Conservation (phyloP, 495 filamentous ascomycete species). For the Xylaria grammica region DNA sequence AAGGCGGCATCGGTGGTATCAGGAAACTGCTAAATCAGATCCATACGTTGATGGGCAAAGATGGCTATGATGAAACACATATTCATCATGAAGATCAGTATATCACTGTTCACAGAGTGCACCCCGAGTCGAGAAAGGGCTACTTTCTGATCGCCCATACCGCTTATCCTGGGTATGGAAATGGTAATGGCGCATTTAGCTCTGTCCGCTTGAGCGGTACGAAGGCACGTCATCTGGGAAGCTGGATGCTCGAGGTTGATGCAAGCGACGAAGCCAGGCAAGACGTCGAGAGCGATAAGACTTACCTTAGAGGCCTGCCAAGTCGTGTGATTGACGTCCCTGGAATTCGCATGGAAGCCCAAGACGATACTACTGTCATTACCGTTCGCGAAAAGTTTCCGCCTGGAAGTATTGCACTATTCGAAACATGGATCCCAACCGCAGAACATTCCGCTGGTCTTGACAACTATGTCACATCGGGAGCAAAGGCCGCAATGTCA, state of each 20-base stretch:
- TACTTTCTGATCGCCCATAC: slow-evolving; percentile 96
- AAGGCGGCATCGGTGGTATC: slow-evolving; percentile 83
- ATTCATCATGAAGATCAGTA: slow-evolving; percentile 96
- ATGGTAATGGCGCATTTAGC: slow-evolving; percentile 74
- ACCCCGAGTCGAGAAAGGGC: slow-evolving; percentile 87
- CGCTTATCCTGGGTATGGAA: slow-evolving; percentile 86
- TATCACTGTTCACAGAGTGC: slow-evolving; percentile 93
- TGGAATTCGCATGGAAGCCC: slow-evolving; percentile 69
- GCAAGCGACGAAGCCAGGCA: slow-evolving; percentile 66
- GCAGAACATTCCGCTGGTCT: slow-evolving; percentile 80
- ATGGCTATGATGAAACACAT: slow-evolving; percentile 93
- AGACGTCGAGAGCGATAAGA: slow-evolving; percentile 68
- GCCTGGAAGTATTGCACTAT: slow-evolving; percentile 91
- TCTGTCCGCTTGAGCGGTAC: slow-evolving; percentile 77
- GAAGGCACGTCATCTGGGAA: slow-evolving; percentile 79
- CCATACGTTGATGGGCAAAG: slow-evolving; percentile 90
- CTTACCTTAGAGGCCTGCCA: slow-evolving; percentile 77
- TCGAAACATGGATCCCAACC: slow-evolving; percentile 91
- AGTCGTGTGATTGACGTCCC: slow-evolving; percentile 76
- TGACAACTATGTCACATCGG: slow-evolving; percentile 81
- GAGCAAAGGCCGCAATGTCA: slow-evolving; percentile 79
- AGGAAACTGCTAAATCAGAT: slow-evolving; percentile 92
- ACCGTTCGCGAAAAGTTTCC: slow-evolving; percentile 81
- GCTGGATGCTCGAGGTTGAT: slow-evolving; percentile 88
- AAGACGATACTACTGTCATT: slow-evolving; percentile 75